Conservation (phyloP, 2,329 filamentous ascomycete genomes). For the Westerdykella ornata region DNA sequence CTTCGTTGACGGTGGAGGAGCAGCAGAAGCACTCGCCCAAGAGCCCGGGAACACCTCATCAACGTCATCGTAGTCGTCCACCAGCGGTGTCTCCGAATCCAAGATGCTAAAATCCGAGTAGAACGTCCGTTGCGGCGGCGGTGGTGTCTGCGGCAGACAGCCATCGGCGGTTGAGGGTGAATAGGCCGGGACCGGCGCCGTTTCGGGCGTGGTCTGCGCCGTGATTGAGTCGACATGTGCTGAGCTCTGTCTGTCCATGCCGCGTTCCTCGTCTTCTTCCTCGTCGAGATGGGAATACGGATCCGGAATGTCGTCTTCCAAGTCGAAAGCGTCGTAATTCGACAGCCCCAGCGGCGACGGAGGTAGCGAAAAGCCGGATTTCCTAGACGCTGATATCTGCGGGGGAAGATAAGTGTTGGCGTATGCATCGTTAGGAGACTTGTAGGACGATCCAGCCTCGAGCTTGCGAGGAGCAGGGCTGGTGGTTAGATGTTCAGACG, state of each 20-base stretch:
- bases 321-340: conserved; percentile 41
- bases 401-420: conserved; percentile 14
- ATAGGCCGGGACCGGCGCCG: too few species aligned
- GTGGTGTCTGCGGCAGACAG: conserved; percentile 10
- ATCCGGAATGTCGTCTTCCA: conserved; percentile 29
- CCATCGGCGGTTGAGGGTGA: too few species aligned
- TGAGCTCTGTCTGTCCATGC: conserved; percentile 2
- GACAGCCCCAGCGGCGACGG: conserved; percentile 37
- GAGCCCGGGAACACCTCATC: conserved; percentile 17
- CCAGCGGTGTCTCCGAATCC: conserved; percentile 17
- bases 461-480: conserved; percentile 11
- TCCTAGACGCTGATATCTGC: conserved; percentile 10
- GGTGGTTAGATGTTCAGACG: too few species aligned
- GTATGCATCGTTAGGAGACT: conserved; percentile 32
- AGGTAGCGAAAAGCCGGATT: conserved; percentile 29
- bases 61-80: conserved; percentile 22
- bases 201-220: too few species aligned
- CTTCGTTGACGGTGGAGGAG: too few species aligned
- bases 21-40: conserved; percentile 13
- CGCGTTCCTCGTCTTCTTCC: conserved; percentile 17
- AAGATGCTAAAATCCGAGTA: conserved; percentile 19
- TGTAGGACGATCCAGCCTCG: conserved; percentile 8
- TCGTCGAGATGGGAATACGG: conserved; percentile 28
- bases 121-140: conserved; percentile 8
- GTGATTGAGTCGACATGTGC: too few species aligned